Evolutionary conservation across 1,284 basidiomycete species (phyloP), one percentile per base, ranked within the genome.

Genomic region (Microbotryomycetes sp.): DNA sequence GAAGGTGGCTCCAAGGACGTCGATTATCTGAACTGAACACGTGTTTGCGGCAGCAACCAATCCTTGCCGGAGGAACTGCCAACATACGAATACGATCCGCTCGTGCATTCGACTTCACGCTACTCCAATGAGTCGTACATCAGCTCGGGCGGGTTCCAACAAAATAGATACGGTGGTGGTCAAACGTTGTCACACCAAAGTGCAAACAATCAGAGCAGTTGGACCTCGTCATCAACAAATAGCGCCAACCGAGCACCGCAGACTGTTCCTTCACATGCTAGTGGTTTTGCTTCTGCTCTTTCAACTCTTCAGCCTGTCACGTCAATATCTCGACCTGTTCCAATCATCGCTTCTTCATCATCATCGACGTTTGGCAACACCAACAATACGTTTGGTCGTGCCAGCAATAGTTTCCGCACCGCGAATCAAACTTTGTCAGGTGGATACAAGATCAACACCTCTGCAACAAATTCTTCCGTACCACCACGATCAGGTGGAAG

Each of bases 21-120:
- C 16, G 26, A 22, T 2, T 15, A 25, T 7, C 12, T 49, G 25
- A 4, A 2, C 26, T 25, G 25, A 4, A 19, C 7, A 4, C 23
- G 6, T n/a, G 23, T 46, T 31, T 7, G 6, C 0, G 9, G 2
- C 56, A 66, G 61, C 53, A 23, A 30, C 22, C 49, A 48, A 2
- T 51, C 64, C 0, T 46, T 59, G 49, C 64, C 64, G 2, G 51
- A 55, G 25, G 60, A 65, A 3, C 63, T 55, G 1, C 51, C 54
- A 23, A 58, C 48, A 16, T 60, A 42, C 54, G 63, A 62, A n/a
- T 28, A 25, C 22, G 6, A 7, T 3, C 12, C 32, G 22, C 31
- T 22, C 6, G 49, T 48, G 3, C 49, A 56, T 19, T 12, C 36
- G 36, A 9, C 9, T 12, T 42, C 36, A 19, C n/a, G n/a, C n/a